Conservation (phyloP, 2,329 filamentous ascomycete species). For the Fusarium liriodendri region DNA sequence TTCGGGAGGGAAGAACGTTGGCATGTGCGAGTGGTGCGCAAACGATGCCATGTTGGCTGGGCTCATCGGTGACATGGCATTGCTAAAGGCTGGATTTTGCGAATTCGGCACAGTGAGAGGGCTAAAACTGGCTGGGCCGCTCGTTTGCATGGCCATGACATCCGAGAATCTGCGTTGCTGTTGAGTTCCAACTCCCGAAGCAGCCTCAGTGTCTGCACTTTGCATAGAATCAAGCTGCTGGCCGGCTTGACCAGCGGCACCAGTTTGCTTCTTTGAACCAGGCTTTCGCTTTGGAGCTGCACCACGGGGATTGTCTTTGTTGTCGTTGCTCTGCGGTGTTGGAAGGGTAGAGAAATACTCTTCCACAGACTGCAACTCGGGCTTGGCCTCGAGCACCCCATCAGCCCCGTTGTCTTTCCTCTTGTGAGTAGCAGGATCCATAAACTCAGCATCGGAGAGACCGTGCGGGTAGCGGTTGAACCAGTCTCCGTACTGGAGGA, state of each 20-base stretch:
- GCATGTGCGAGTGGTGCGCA: constrained; percentile 52
- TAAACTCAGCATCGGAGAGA: constrained; percentile 84
- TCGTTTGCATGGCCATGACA: constrained; percentile 55
- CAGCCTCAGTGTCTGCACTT: constrained; percentile 26
- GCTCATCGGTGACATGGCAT: constrained; percentile 64
- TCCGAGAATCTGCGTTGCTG: constrained; percentile 56
- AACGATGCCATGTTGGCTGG: constrained; percentile 58
- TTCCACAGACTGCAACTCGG: constrained; percentile 91
- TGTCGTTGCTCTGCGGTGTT: constrained; percentile 63
- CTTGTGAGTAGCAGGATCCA: constrained; percentile 75
- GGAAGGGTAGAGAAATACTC: constrained; percentile 90
- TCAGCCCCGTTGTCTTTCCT: constrained; percentile 86
- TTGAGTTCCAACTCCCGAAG: constrained; percentile 30
- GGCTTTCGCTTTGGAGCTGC: constrained; percentile 50
- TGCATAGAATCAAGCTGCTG: constrained; percentile 38
- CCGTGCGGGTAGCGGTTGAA: constrained; percentile 95
- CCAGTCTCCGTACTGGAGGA: constrained; percentile 98
- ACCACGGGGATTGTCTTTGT: constrained; percentile 39
- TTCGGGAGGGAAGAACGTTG: constrained; percentile 61
- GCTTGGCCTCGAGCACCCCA: constrained; percentile 87
- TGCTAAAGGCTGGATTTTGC: constrained; percentile 57
- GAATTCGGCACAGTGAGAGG: constrained; percentile 55
- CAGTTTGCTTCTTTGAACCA: constrained; percentile 49
- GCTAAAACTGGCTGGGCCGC: constrained; percentile 53
- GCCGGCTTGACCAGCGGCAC: constrained; percentile 16